Evolutionary conservation across 139 green algal species (phyloP).

Genomic region (Chlorella vulgaris): DNA sequence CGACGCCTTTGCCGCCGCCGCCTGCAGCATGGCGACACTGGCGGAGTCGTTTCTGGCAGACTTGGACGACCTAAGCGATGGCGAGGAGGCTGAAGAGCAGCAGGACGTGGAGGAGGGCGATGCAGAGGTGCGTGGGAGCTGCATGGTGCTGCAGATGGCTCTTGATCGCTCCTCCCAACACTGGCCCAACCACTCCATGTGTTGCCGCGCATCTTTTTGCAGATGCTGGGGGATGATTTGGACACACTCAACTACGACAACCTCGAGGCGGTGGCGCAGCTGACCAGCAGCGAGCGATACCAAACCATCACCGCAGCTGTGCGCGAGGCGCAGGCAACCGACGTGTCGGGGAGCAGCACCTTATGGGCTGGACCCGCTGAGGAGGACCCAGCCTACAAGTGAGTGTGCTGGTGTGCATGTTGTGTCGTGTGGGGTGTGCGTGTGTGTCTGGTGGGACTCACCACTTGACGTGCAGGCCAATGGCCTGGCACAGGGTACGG

Average conservation of each 20-base stretch:
- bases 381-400: conserved; percentile 84
- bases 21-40: conserved; percentile 65
- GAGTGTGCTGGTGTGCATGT: conserved; percentile 6
- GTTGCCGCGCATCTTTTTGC: background rate
- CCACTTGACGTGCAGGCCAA: background rate
- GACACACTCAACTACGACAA: conserved; percentile 80
- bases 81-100: conserved; percentile 54
- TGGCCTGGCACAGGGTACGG: no score
- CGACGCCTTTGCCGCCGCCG: background rate
- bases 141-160: background rate
- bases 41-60: conserved; percentile 96
- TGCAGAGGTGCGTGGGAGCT: background rate
- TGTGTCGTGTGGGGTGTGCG: background rate
- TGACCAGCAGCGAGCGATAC: conserved; percentile 60
- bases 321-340: conserved; percentile 9
- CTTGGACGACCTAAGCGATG: conserved; percentile 94
- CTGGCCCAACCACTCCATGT: background rate
- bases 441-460: background rate
- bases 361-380: conserved; percentile 55
- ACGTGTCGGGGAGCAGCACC: background rate
- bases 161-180: background rate
- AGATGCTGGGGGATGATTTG: conserved; percentile 58
- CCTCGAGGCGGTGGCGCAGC: conserved; percentile 72
- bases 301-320: conserved; percentile 56
- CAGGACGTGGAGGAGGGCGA: conserved; percentile 48